Evolutionary conservation across 2,329 filamentous ascomycete species (phyloP).

Genomic region (Lizonia empirigonia): DNA sequence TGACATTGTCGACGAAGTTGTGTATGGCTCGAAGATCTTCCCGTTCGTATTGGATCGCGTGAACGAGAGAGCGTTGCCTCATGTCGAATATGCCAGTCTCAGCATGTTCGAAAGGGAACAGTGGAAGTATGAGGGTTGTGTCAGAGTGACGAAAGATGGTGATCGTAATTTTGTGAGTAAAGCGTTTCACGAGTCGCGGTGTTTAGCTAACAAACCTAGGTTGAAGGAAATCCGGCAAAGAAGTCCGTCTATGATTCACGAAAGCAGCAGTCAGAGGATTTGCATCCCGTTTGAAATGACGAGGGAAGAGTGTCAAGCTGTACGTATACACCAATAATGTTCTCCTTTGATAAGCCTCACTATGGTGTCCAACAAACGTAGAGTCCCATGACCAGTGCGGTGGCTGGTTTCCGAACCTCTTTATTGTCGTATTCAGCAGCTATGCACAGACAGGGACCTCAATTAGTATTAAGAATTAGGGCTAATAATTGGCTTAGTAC

Average conservation of each 20-base stretch:
- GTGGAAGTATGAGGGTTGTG: conserved; percentile 21
- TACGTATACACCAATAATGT: too few species aligned
- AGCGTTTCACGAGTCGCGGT: too few species aligned
- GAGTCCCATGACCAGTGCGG: too few species aligned
- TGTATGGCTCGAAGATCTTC: conserved; percentile 24
- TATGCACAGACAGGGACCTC: too few species aligned
- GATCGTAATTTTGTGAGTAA: conserved; percentile 25
- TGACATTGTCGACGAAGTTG: conserved; percentile 34
- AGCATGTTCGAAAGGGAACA: neutral
- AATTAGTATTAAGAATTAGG: too few species aligned
- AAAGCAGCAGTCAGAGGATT: neutral
- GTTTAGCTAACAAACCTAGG: neutral
- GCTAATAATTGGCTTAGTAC: too few species aligned
- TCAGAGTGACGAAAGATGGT: conserved; percentile 9
- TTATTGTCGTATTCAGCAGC: too few species aligned
- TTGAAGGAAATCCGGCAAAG: neutral
- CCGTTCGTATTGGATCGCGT: conserved; percentile 29
- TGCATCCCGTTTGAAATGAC: too few species aligned
- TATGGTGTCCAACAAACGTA: too few species aligned
- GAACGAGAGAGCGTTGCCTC: conserved; percentile 17
- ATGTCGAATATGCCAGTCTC: neutral
- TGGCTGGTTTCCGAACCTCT: too few species aligned
- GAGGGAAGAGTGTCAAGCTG: too few species aligned
- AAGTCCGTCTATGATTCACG: conserved; percentile 6
- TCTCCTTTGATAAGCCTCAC: too few species aligned